phyloP scores from a whole-genome alignment of 2,329 filamentous ascomycete genomes.

The Arthrobotrys entomopaga region DNA sequence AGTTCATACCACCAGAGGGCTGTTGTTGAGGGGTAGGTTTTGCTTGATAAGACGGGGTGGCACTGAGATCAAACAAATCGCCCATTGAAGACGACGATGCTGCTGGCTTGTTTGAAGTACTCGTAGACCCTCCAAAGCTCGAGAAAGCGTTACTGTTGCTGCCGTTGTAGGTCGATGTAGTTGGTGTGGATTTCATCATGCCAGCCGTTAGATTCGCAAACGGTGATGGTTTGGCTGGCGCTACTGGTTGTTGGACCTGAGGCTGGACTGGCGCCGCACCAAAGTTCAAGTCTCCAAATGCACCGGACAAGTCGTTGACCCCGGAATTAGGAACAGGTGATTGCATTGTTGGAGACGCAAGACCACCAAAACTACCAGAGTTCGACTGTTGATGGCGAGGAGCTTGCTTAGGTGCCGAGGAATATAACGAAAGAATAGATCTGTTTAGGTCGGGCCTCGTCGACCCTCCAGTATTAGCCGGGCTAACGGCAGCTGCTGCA shows the following conservation, averaged over 20 bases:
- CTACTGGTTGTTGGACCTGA: constrained; percentile 63
- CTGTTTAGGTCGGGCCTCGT: constrained; percentile 92
- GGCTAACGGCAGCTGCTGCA: constrained; percentile 55
- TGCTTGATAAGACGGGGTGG: constrained; percentile 66
- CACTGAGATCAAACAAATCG: constrained; percentile 81
- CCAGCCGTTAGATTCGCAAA: constrained; percentile 70
- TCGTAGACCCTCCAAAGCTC: constrained; percentile 72
- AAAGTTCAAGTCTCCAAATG: constrained; percentile 78
- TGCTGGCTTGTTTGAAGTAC: constrained; percentile 63
- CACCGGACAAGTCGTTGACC: constrained; percentile 79
- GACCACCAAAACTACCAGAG: constrained; percentile 73
- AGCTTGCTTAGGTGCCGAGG: constrained; percentile 79
- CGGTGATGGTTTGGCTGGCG: constrained; percentile 67
- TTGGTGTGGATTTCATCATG: constrained; percentile 60
- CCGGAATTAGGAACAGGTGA: constrained; percentile 66
- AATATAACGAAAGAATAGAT: constrained; percentile 94
- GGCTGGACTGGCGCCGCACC: constrained; percentile 63
- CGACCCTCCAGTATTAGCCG: constrained; percentile 65
- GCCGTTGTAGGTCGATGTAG: constrained; percentile 65
- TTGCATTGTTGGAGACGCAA: constrained; percentile 67
- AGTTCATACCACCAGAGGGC: constrained; percentile 69
- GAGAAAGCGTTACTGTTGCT: constrained; percentile 66
- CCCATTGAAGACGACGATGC: constrained; percentile 70
- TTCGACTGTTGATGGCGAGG: constrained; percentile 66
- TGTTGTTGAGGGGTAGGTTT: constrained; percentile 64